A percentile compares a stretch with the other conserved stretches of the same genome.
phyloP scores from a whole-genome alignment of 2,329 filamentous ascomycete genomes.

The Fusarium hostae region DNA sequence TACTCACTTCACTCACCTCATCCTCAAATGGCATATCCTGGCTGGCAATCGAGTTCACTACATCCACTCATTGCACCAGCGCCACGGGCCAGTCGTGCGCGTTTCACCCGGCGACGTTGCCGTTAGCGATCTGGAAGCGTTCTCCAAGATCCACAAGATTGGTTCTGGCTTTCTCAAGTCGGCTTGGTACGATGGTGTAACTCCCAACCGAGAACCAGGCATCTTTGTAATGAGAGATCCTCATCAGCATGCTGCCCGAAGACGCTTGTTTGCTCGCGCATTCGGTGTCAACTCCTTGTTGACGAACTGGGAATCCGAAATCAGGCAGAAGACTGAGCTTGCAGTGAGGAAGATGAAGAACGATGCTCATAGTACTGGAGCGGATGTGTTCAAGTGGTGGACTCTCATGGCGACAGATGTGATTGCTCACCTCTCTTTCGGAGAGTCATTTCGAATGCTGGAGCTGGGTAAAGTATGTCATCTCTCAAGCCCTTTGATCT shows the following conservation, averaged over 20 bases:
- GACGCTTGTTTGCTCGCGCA: conserved; percentile 14
- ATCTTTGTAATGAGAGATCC: conserved; percentile 33
- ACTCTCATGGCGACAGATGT: conserved; percentile 27
- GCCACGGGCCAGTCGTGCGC: not conserved
- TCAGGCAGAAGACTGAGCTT: conserved; percentile 1
- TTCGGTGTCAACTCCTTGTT: conserved; percentile 18
- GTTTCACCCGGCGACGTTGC: conserved; percentile 1
- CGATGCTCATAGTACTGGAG: not conserved
- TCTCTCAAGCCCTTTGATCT: too few relatives aligned
- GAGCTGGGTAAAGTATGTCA: conserved; percentile 13
- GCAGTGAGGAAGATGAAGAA: not conserved
- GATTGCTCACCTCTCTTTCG: conserved; percentile 25
- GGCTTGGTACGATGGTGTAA: conserved; percentile 12
- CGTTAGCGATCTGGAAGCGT: conserved; percentile 8
- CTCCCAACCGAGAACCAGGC: not conserved
- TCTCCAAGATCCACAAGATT: conserved; percentile 28
- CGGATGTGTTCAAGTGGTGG: conserved; percentile 35
- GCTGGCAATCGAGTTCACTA: conserved; percentile 15
- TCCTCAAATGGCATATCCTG: conserved; percentile 1
- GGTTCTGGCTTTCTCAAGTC: conserved; percentile 25
- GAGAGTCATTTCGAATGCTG: conserved; percentile 26
- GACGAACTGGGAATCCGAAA: conserved; percentile 9
- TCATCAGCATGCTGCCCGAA: conserved; percentile 1
- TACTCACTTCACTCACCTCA: conserved; percentile 7
- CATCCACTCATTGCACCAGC: not conserved